Base-by-base conservation (phyloP, 164 flowering plant genomes). In the Protea cynaroides region DNA sequence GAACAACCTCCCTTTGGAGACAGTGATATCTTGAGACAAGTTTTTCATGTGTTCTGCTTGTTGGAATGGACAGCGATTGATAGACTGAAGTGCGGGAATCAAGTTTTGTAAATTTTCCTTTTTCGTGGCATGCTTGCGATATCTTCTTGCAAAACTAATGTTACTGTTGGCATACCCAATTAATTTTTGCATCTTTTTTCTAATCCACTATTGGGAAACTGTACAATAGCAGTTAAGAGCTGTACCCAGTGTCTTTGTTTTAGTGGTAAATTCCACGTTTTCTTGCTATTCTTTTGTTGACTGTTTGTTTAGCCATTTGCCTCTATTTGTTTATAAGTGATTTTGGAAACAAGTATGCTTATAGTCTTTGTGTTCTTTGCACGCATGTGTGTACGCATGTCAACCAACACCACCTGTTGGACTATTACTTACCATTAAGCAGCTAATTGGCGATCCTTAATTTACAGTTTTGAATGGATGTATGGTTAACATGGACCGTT, bases 1-100 rank as follows among this genome's bases (percentile, higher is more conserved):
- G 8, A 49, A 65, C 25, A 51, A 66, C 13, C 71, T 69, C 22
- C 60, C 43, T 22, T 64, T 37, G 14, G 51, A 61, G 12, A 19
- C 56, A 14, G 56, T 25, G 50, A 38, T 24, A 12, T 70, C 58
- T 24, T 62, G 54, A 64, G 59, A 21, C 29, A 63, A 34, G n/a
- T 46, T 12, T 52, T 62, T 53, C 47, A 19, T n/a, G n/a, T n/a
- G 18, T 34, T 49, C 24, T 8, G 18, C 17, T 36, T 43, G 22
- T 25, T 18, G n/a, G 50, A 37, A 22, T 51, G 19, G 52, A n/a
- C 6, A 25, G 13, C 4, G 18, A 21, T n/a, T 54, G 61, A 58
- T 22, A 34, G 23, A 67, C 59, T 24, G 40, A 60, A 43, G 59
- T 67, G 40, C 21, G 25, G 52, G n/a, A 49, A 37, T 29, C 25